Evolutionary conservation across 2,329 filamentous ascomycete genomes (phyloP), one percentile per base, ranked within the genome.

Genomic region (Simplicillium sp.): DNA sequence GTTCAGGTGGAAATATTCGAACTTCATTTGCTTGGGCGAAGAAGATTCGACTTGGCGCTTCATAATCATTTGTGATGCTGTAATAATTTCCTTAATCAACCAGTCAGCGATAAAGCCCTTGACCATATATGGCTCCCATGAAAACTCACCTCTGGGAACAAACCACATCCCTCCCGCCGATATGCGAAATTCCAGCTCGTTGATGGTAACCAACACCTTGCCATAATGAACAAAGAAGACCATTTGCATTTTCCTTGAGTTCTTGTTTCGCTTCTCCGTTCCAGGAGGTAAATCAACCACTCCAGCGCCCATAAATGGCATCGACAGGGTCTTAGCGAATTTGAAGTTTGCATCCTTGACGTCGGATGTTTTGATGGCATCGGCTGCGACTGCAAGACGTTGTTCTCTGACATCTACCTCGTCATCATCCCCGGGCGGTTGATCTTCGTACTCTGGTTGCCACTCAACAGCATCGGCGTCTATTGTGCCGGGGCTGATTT

Each of bases 181-280:
- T 48, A 95, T 88, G 42, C 83, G 80, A 58, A 98, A 97, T 46
- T 73, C 68, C 17, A 75, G 83, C 48, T 84, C 77, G 48, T 84
- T 79, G 37, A 94, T 76, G 20, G 79, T 84, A 15, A 95, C 89
- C 48, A 80, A 71, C 15, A 96, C 87, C 48, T 84, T 80, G 16
- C 92, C 92, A 35, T 77, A 75, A 51, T 87, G 82, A 25, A 98
- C 84, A 52, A 94, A 96, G 61, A 97, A 97, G 1, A 85, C 82
- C 83, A 98, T 92, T 57, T 96, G 88, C 87, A 96, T 97, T 66
- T 85, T 89, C 47, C 90, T 76, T 29, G 85, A 84, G 62, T 96
- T 97, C 71, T 97, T 97, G 37, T 82, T 77, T 50, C 82, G 79
- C 69, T 98, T 98, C 56, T 84, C 78, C 28, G 85, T 80, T 2